Base-by-base conservation (phyloP, 495 filamentous ascomycete genomes). In the Daldinia bambusicola region DNA sequence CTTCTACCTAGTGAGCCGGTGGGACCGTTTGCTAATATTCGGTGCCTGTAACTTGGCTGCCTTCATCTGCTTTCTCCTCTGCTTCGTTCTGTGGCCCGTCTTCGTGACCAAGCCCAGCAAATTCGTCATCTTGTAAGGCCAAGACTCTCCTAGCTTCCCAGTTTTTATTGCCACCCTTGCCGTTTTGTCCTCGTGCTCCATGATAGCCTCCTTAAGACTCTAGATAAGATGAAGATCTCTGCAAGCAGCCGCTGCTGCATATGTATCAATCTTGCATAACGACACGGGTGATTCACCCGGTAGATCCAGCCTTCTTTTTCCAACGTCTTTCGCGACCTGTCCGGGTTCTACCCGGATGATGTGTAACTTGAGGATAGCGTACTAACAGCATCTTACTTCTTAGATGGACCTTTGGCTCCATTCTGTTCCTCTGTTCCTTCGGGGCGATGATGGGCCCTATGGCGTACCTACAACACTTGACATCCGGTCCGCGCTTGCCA, bases 11-110 rank as follows among this genome's bases (percentile, higher is more conserved):
- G 95, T 99, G 84, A 97, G 93, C 79, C 89, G 95, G 78, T 98
- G 95, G 95, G 95, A 99, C 80, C 92, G 95, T 55, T 80, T 98
- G 77, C 84, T 99, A 74, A 88, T 98, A 62, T 99, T 98, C 77
- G 90, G 86, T 61, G 94, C 89, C 73, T 97, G 96, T 84, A 98
- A 97, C 77, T 78, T 97, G 69, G 95, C 91, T 57, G 95, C 95
- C 58, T 85, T 92, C 66, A 92, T 91, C 61, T 94, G 96, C 83
- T 99, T 99, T 82, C 87, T 95, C 66, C 85, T 95, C 72, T 96
- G 92, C 84, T 96, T 98, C 82, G 88, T 88, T 76, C 84, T 99
- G 34, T 93, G 95, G 81, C 93, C 94, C 30, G 82, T 94, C 55
- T 84, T 95, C 64, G 83, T 90, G 68, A 79, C 91, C 68, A 90